Percentiles rank a stretch among this genome's conserved stretches.
phyloP scores from a whole-genome alignment of 2,329 filamentous ascomycete genomes.

The Cercospora nicotianae region DNA sequence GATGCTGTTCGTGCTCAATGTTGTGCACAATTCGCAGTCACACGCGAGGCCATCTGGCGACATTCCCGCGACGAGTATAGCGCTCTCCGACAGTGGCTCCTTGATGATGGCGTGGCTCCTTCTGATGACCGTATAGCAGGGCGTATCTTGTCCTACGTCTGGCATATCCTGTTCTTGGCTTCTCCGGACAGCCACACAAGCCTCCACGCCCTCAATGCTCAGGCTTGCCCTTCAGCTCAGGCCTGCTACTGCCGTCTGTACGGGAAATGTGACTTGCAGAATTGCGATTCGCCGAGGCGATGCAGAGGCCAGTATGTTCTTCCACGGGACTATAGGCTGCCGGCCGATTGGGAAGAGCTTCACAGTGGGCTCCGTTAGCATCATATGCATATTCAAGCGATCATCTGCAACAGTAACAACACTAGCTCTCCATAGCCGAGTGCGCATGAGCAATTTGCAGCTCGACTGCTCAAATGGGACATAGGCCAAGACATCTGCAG shows the following conservation, averaged over 20 bases:
- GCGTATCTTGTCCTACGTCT: slow-evolving; percentile 52
- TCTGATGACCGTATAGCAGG: slow-evolving; percentile 44
- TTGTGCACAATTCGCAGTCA: slow-evolving; percentile 59
- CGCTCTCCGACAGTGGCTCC: slow-evolving; percentile 55
- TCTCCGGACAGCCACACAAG: slow-evolving; percentile 32
- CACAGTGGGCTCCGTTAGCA: not conserved
- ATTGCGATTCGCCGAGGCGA: slow-evolving; percentile 35
- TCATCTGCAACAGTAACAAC: not conserved
- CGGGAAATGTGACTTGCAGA: slow-evolving; percentile 40
- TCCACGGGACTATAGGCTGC: slow-evolving; percentile 42
- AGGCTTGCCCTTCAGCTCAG: slow-evolving; percentile 41
- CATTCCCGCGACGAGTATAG: slow-evolving; percentile 54
- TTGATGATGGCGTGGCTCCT: slow-evolving; percentile 44
- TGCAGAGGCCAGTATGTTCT: slow-evolving; percentile 45
- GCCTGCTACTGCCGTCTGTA: slow-evolving; percentile 51
- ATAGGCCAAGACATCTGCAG: not conserved
- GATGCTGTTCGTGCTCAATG: slow-evolving; percentile 41
- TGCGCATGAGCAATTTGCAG: not conserved
- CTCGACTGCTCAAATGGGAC: not conserved
- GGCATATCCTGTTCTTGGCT: slow-evolving; percentile 51
- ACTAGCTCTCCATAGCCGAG: not conserved
- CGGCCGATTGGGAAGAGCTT: slow-evolving; percentile 23
- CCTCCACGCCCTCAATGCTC: slow-evolving; percentile 42
- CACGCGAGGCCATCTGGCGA: slow-evolving; percentile 49
- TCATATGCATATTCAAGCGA: not conserved